A percentile compares a stretch with the other conserved stretches of the same genome.
Evolutionary conservation across 2,329 filamentous ascomycete genomes (phyloP).

Genomic region (Fusarium subglutinans): DNA sequence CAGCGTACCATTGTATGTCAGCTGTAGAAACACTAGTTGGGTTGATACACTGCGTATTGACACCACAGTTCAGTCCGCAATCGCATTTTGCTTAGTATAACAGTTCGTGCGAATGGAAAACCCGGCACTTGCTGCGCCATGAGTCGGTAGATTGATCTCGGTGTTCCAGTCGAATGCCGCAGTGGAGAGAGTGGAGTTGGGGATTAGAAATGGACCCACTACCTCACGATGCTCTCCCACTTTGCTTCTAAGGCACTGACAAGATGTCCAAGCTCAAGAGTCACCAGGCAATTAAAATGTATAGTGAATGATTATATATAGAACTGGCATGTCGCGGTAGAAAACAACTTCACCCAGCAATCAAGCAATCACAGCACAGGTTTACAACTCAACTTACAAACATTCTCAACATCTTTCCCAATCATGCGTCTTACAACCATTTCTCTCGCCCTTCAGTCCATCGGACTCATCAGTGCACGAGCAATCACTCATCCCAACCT

Average conservation of each 20-base stretch:
- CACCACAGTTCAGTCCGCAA: too few relatives aligned
- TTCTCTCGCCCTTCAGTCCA: not conserved
- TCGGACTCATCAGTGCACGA: not conserved
- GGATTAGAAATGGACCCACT: not conserved
- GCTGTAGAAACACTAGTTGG: not conserved
- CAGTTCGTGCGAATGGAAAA: too few relatives aligned
- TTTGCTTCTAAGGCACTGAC: too few relatives aligned
- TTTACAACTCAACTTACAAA: not conserved
- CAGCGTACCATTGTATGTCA: not conserved
- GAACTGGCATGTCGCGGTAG: fast-evolving
- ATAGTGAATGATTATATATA: not conserved
- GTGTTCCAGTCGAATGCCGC: not conserved
- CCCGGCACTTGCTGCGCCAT: not conserved
- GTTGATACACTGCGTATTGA: too few relatives aligned
- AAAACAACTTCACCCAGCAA: not conserved
- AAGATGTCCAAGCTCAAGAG: too few relatives aligned
- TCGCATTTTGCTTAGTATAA: fast-evolving
- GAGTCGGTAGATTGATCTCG: not conserved
- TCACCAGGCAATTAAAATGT: fast-evolving
- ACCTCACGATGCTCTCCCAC: not conserved
- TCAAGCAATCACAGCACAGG: too few relatives aligned
- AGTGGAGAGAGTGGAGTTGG: not conserved
- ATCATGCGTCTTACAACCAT: not conserved
- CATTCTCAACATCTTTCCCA: not conserved
- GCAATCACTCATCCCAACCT: not conserved